A percentile compares a stretch with the other conserved stretches of the same genome.
phyloP scores from a whole-genome alignment of 1,284 basidiomycete genomes.

The Puccinia triticina region DNA sequence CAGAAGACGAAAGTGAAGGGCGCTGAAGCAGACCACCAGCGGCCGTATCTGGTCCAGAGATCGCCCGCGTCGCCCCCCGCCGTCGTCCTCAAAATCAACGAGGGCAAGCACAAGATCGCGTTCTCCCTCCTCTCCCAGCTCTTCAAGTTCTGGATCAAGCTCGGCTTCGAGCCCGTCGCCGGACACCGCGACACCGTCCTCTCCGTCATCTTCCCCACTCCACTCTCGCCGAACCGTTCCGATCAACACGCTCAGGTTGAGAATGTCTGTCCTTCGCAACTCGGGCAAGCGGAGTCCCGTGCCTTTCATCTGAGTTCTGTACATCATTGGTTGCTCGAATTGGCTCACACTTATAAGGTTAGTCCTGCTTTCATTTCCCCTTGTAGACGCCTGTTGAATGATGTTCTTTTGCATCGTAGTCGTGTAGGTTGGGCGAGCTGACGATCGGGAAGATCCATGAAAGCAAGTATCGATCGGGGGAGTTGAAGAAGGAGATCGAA shows the following conservation, averaged over 20 bases:
- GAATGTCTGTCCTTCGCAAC: background rate
- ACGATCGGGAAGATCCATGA: conserved; percentile 41
- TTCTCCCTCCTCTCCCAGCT: conserved; percentile 22
- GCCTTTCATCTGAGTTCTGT: conserved; percentile 1
- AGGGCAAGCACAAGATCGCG: conserved; percentile 30
- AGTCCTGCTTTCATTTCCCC: background rate
- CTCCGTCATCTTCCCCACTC: conserved; percentile 25
- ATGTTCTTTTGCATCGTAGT: conserved; percentile 3
- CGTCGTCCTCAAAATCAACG: conserved; percentile 20
- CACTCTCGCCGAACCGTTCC: too few species aligned
- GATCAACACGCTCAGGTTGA: too few species aligned
- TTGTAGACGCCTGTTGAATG: background rate
- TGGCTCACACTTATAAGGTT: conserved; percentile 22
- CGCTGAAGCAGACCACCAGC: background rate
- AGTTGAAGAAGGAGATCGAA: conserved; percentile 24
- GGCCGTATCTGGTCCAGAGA: conserved; percentile 23
- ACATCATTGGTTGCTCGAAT: conserved; percentile 26
- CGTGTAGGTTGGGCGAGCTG: conserved; percentile 37
- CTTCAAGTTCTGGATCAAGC: conserved; percentile 39
- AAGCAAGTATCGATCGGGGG: conserved; percentile 8
- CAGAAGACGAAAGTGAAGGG: background rate
- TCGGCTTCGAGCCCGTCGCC: conserved; percentile 39
- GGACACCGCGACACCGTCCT: conserved; percentile 31
- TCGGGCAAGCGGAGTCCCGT: background rate
- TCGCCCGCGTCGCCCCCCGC: background rate